These are phyloP conservation scores for Plantago elongata DNA, from an alignment of 257 asterid species.

Conservation along the genomic window DNA sequence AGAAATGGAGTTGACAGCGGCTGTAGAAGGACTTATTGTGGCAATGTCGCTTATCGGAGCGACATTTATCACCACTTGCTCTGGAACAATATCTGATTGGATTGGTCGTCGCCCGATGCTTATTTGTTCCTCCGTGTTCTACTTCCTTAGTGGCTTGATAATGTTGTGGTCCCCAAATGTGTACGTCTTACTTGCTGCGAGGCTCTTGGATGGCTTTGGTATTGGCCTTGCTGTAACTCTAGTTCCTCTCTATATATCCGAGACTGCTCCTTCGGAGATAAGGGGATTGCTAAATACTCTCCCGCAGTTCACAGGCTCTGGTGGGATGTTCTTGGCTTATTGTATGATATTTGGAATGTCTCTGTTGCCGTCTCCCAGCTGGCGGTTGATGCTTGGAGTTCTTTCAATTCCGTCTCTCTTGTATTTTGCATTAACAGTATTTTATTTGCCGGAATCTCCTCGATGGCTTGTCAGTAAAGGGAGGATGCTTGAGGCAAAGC, in stretches of 20 bases:
- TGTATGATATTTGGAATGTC: conserved; percentile 80
- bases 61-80: conserved; percentile 64
- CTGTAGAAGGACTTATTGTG: conserved; percentile 67
- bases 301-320: conserved; percentile 72
- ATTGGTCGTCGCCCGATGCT: conserved; percentile 84
- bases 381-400: conserved; percentile 83
- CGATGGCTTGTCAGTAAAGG: conserved; percentile 90
- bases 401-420: conserved; percentile 69
- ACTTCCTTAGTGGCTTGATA: conserved; percentile 65
- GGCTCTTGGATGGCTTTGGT: conserved; percentile 76
- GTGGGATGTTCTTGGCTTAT: conserved; percentile 72
- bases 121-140: conserved; percentile 58
- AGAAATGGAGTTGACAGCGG: conserved; percentile 46
- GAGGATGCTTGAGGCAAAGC: conserved; percentile 65
- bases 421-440: conserved; percentile 44
- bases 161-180: conserved; percentile 88
- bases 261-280: conserved; percentile 79
- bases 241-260: conserved; percentile 75
- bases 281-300: conserved; percentile 72
- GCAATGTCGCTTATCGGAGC: conserved; percentile 88
- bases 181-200: conserved; percentile 57
- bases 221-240: conserved; percentile 73
- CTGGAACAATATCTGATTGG: conserved; percentile 62
- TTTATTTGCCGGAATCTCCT: conserved; percentile 81
- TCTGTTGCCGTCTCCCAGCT: conserved; percentile 50